phyloP scores from a whole-genome alignment of 768 basidiomycete species.

The Exidia glandulosa region DNA sequence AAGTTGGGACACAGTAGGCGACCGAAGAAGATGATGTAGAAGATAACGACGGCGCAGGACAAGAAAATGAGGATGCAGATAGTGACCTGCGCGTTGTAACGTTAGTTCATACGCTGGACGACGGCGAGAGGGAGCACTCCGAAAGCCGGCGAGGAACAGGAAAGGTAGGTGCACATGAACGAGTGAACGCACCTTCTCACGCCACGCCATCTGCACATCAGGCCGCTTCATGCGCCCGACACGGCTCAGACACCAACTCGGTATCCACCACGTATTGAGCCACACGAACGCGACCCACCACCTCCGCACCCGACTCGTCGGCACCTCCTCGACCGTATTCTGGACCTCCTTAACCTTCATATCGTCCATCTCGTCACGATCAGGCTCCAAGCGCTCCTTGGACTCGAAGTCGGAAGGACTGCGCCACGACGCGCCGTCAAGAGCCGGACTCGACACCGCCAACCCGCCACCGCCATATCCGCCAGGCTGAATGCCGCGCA shows the following conservation, averaged over 20 bases:
- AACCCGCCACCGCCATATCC: too few relatives aligned
- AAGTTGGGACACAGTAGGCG: constrained; percentile 74
- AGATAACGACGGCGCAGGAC: constrained; percentile 66
- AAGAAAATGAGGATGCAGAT: constrained; percentile 78
- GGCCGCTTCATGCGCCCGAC: constrained; percentile 90
- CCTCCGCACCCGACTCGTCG: constrained; percentile 55
- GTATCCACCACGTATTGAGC: constrained; percentile 68
- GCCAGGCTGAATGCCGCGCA: too few relatives aligned
- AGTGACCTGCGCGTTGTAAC: constrained; percentile 21
- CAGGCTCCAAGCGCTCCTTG: not conserved
- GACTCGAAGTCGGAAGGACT: not conserved
- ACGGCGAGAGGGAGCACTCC: too few relatives aligned
- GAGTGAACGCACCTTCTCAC: constrained; percentile 55
- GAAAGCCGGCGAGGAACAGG: not conserved
- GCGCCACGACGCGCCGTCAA: too few relatives aligned
- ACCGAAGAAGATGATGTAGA: constrained; percentile 86
- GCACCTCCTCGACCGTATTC: constrained; percentile 71
- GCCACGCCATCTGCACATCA: constrained; percentile 84
- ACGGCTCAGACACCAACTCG: constrained; percentile 50
- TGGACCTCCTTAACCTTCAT: constrained; percentile 54
- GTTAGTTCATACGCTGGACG: too few relatives aligned
- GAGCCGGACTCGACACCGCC: too few relatives aligned
- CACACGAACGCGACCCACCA: constrained; percentile 81
- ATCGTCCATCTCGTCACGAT: not conserved
- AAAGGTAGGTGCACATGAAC: not conserved